phyloP scores from a whole-genome alignment of 768 basidiomycete species.

The Macrolepiota albuminosa region DNA sequence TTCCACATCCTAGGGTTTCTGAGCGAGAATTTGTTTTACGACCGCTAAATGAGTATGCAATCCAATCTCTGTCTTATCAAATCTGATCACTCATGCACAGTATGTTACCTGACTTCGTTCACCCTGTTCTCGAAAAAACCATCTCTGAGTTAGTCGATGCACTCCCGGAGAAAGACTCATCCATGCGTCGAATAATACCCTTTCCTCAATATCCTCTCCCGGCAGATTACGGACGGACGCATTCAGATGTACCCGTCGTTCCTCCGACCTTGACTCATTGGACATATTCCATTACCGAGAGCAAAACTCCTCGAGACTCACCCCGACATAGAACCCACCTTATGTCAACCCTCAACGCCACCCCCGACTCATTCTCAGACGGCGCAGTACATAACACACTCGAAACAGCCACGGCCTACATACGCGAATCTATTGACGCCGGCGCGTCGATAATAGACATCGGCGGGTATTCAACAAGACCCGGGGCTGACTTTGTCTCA shows the following conservation, averaged over 20 bases:
- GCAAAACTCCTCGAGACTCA: slow-evolving; percentile 9
- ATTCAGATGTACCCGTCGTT: slow-evolving; percentile 26
- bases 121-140: slow-evolving; percentile 52
- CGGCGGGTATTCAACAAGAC: slow-evolving; percentile 92
- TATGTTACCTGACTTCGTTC: slow-evolving; percentile 71
- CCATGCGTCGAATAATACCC: slow-evolving; percentile 71
- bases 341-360: slow-evolving; percentile 92
- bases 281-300: slow-evolving; percentile 31
- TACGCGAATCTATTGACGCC: slow-evolving; percentile 37
- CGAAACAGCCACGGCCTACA: slow-evolving; percentile 50
- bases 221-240: slow-evolving; percentile 13
- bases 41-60: slow-evolving; percentile 79
- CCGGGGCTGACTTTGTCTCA: slow-evolving; percentile 64
- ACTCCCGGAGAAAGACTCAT: slow-evolving; percentile 32
- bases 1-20: slow-evolving; percentile 77
- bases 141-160: slow-evolving; percentile 43
- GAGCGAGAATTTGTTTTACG: slow-evolving; percentile 93
- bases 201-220: slow-evolving; percentile 55
- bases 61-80: not conserved
- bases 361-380: slow-evolving; percentile 96
- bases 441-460: slow-evolving; percentile 85
- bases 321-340: slow-evolving; percentile 48
- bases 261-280: slow-evolving; percentile 49
- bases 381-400: slow-evolving; percentile 57
- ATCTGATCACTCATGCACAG: slow-evolving; percentile 32